Evolutionary conservation across 2,329 filamentous ascomycete species (phyloP).

Genomic region (Apiospora aurea): DNA sequence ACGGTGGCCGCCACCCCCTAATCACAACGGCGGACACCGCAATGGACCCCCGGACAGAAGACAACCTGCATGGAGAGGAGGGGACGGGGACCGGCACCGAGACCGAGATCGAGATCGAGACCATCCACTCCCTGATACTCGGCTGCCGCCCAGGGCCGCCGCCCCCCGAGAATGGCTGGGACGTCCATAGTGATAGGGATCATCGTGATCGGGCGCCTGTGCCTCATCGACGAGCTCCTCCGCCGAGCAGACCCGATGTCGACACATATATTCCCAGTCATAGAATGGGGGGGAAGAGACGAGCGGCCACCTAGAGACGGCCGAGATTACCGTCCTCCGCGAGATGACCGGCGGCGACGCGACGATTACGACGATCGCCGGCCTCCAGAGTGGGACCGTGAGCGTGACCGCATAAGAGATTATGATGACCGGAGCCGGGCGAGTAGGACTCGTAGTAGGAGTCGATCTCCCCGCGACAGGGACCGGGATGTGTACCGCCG

Average conservation of each 20-base stretch:
- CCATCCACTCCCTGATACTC: constrained; percentile 43
- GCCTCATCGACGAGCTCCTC: background rate
- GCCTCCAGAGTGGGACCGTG: constrained; percentile 49
- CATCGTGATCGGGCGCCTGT: constrained; percentile 24
- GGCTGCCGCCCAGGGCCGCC: constrained; percentile 60
- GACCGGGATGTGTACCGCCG: constrained; percentile 60
- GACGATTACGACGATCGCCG: constrained; percentile 47
- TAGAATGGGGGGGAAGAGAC: constrained; percentile 43
- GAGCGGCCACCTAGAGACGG: constrained; percentile 40
- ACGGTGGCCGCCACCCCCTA: constrained; percentile 26
- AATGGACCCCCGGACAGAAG: constrained; percentile 49
- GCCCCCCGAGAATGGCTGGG: constrained; percentile 49
- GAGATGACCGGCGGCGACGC: constrained; percentile 41
- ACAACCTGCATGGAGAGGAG: constrained; percentile 62
- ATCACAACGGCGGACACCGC: constrained; percentile 41
- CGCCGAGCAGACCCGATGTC: constrained; percentile 44
- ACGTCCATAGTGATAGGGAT: constrained; percentile 44
- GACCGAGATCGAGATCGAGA: constrained; percentile 39
- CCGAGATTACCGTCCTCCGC: constrained; percentile 43
- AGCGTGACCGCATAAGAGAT: constrained; percentile 36
- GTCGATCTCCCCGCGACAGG: constrained; percentile 52
- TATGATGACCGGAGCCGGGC: constrained; percentile 46
- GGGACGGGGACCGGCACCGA: too few relatives aligned
- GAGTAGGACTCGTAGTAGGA: constrained; percentile 53
- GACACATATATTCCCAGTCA: constrained; percentile 61